phyloP scores from a whole-genome alignment of 148 eudicot species.

The Simmondsia chinensis region DNA sequence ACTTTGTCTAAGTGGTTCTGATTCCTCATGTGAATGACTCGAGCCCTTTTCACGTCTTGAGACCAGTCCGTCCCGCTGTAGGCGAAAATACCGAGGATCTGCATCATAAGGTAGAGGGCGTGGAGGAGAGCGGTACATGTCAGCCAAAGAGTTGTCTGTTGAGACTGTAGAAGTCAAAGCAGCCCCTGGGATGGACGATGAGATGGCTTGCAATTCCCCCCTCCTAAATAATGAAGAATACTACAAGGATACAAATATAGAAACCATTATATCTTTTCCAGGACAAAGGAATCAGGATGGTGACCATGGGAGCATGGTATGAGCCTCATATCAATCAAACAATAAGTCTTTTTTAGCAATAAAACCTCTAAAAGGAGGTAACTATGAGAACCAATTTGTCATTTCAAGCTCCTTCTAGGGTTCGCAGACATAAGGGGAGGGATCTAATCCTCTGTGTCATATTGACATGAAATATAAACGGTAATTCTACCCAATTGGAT shows the following conservation, averaged over 20 bases:
- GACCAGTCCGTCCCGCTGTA: conserved; percentile 71
- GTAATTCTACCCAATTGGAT: too few relatives aligned
- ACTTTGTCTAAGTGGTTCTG: conserved; percentile 61
- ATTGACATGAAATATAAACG: too few relatives aligned
- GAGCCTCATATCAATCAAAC: too few relatives aligned
- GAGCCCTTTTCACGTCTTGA: conserved; percentile 78
- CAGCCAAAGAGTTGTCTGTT: conserved; percentile 53
- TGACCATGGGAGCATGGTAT: too few relatives aligned
- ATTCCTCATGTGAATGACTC: conserved; percentile 66
- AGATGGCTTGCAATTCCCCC: conserved; percentile 48
- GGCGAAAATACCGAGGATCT: conserved; percentile 52
- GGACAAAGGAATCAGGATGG: too few relatives aligned
- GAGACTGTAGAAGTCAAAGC: conserved; percentile 46
- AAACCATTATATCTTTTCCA: too few relatives aligned
- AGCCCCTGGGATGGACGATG: conserved; percentile 68
- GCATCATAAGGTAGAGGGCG: conserved; percentile 87
- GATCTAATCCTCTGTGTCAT: too few relatives aligned
- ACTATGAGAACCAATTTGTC: too few relatives aligned
- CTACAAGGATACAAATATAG: conserved; percentile 26
- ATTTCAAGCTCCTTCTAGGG: too few relatives aligned
- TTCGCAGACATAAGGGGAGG: too few relatives aligned
- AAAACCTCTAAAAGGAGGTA: too few relatives aligned
- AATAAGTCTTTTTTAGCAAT: too few relatives aligned
- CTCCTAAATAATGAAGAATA: conserved; percentile 79
- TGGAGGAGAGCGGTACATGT: conserved; percentile 78